Percentiles rank a stretch among this genome's conserved stretches.
Conservation (phyloP, 768 basidiomycete genomes). For the Lyophyllum atratum region DNA sequence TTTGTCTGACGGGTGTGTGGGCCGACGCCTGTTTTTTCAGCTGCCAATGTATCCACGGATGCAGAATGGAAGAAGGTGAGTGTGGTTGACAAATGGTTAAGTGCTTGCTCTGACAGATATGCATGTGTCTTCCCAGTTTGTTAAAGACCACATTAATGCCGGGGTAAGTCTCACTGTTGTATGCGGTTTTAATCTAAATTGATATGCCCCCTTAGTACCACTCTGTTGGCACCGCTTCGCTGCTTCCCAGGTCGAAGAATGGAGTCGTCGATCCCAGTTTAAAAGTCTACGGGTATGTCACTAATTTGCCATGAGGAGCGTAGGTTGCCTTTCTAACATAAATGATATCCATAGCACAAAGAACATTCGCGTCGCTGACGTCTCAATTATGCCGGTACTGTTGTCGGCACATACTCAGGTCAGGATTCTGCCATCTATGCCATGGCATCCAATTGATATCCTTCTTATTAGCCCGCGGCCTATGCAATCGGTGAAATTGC, state of each 20-base stretch:
- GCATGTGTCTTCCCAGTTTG: conserved; percentile 13
- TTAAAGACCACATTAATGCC: conserved; percentile 22
- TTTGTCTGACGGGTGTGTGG: neutral
- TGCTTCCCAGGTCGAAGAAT: conserved; percentile 34
- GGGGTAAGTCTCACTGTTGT: conserved; percentile 19
- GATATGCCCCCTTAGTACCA: conserved; percentile 23
- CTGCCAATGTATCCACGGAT: conserved; percentile 20
- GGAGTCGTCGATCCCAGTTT: conserved; percentile 24
- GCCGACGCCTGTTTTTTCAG: neutral
- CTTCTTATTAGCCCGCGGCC: conserved; percentile 15
- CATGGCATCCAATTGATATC: neutral
- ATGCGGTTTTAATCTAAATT: neutral
- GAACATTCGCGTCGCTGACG: conserved; percentile 49
- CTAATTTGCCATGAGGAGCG: neutral
- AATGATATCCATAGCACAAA: conserved; percentile 35
- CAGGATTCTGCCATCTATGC: neutral
- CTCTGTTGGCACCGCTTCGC: conserved; percentile 38
- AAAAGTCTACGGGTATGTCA: conserved; percentile 25
- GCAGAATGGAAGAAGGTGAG: conserved; percentile 26
- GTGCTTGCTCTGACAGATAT: neutral
- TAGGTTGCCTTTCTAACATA: neutral
- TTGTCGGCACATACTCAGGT: conserved; percentile 38
- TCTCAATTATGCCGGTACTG: conserved; percentile 42
- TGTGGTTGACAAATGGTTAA: neutral
- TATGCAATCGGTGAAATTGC: conserved; percentile 29